phyloP scores from a whole-genome alignment of 148 eudicot genomes.

The Selenicereus undatus region DNA sequence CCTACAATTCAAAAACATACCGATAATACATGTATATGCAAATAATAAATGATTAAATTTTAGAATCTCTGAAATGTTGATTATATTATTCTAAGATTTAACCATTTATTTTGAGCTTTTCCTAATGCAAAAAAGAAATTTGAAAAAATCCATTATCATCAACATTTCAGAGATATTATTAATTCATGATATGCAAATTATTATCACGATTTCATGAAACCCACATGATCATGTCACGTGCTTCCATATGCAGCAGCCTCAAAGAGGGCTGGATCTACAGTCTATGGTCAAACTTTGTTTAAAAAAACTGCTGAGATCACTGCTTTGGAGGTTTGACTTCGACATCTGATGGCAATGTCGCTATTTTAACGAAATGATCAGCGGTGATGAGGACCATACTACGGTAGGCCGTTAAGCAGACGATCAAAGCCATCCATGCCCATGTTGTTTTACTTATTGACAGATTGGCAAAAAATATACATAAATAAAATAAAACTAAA shows the following conservation, averaged over 20 bases:
- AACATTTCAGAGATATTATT: not conserved
- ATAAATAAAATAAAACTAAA: not conserved
- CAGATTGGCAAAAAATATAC: constrained; percentile 20
- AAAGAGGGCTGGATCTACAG: not conserved
- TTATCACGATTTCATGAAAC: constrained; percentile 3
- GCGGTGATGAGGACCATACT: not conserved
- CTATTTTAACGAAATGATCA: not conserved
- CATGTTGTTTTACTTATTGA: constrained; percentile 18
- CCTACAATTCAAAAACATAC: too few relatives aligned
- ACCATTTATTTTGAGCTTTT: too few relatives aligned
- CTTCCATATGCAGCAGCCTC: constrained; percentile 7
- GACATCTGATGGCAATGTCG: not conserved
- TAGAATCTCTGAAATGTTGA: too few relatives aligned
- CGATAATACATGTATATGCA: too few relatives aligned
- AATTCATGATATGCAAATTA: not conserved
- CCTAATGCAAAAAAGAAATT: too few relatives aligned
- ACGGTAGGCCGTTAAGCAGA: constrained; percentile 4
- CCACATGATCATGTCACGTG: constrained; percentile 27
- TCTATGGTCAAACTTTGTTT: constrained; percentile 10
- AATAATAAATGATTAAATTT: too few relatives aligned
- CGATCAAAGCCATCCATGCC: constrained; percentile 7
- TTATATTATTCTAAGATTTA: too few relatives aligned
- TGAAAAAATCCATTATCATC: not conserved
- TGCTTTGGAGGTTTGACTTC: constrained; percentile 7
- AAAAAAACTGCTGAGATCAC: not conserved